Conservation (phyloP, 1,284 basidiomycete species). For the Leccinum huronense region DNA sequence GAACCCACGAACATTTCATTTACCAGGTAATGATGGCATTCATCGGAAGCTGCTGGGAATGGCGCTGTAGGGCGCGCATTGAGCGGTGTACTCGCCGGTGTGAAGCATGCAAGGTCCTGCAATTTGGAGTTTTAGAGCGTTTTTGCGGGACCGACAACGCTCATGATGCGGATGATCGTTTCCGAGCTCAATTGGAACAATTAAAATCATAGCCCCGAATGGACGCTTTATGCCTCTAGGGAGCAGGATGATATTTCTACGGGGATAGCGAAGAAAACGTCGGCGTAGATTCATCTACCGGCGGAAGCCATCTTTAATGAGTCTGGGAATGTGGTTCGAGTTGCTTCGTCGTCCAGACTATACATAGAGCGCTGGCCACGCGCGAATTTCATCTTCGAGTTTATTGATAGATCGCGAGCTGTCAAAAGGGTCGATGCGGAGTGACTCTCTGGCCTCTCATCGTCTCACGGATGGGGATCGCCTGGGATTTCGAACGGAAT, state of each 20-base stretch:
- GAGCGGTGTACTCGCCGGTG: constrained; percentile 4
- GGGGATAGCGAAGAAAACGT: neutral
- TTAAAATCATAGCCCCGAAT: constrained; percentile 2
- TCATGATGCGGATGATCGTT: constrained; percentile 1
- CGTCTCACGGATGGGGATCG: constrained; percentile 10
- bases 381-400: constrained; percentile 12
- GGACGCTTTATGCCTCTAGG: neutral
- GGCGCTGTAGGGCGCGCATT: constrained; percentile 10
- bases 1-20: constrained; percentile 12
- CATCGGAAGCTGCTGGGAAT: constrained; percentile 10
- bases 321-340: constrained; percentile 13
- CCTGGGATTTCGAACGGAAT: neutral
- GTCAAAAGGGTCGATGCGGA: neutral
- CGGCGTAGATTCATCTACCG: neutral
- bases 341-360: constrained; percentile 8
- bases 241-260: neutral
- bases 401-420: neutral
- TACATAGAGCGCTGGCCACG: neutral
- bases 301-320: constrained; percentile 15
- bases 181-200: neutral
- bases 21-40: neutral
- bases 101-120: neutral
- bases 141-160: constrained; percentile 11
- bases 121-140: neutral
- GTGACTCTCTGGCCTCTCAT: neutral